Conservation (phyloP, 495 filamentous ascomycete genomes). For the Neurospora hispaniola region DNA sequence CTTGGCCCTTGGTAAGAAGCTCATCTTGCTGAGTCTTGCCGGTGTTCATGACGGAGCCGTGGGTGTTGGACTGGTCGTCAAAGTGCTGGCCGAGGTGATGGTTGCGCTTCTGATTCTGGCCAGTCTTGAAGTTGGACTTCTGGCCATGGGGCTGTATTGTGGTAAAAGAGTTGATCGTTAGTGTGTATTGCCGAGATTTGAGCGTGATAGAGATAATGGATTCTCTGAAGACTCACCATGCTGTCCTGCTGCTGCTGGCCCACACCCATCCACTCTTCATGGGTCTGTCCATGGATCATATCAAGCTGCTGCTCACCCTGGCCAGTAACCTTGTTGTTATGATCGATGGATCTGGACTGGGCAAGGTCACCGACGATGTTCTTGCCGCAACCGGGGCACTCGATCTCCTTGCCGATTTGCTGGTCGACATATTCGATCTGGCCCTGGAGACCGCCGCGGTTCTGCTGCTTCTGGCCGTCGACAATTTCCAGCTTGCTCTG, state of each 20-base stretch:
- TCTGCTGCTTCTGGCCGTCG: background rate
- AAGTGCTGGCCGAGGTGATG: background rate
- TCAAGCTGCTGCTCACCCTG: background rate
- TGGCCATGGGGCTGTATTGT: background rate
- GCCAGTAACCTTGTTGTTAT: background rate
- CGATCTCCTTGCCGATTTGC: background rate
- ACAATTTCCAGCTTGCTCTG: background rate
- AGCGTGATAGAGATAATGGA: background rate
- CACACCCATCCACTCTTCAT: background rate
- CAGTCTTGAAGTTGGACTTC: background rate
- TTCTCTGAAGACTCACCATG: background rate
- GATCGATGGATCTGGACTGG: background rate
- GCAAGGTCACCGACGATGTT: background rate
- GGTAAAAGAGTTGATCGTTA: background rate
- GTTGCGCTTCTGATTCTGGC: background rate
- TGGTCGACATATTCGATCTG: background rate
- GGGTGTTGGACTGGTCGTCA: background rate
- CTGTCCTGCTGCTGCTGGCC: background rate
- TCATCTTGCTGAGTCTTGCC: background rate
- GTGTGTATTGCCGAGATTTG: background rate
- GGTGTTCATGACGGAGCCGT: background rate
- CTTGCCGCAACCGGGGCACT: background rate
- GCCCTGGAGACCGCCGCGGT: background rate
- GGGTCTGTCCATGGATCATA: background rate
- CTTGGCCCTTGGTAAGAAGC: background rate